Conservation (phyloP, 768 basidiomycete species). For the Chalciporus piperatus region DNA sequence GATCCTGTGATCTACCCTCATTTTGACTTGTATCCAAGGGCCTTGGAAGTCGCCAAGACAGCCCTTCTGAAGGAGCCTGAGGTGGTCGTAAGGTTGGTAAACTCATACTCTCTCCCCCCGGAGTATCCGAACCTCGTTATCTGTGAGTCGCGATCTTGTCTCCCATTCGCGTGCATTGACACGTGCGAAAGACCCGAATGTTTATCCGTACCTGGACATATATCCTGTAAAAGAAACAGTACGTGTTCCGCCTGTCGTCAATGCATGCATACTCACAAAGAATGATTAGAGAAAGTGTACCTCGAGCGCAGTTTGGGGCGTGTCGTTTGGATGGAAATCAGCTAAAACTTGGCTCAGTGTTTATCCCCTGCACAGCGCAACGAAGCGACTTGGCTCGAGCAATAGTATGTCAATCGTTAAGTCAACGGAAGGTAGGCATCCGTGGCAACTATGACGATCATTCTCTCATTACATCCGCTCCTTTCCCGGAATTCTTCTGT, state of each 20-base stretch:
- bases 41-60: conserved; percentile 37
- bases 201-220: conserved; percentile 41
- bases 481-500: conserved; percentile 50
- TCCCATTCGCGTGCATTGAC: conserved; percentile 7
- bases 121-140: conserved; percentile 27
- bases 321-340: conserved; percentile 21
- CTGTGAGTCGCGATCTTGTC: conserved; percentile 21
- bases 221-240: conserved; percentile 33
- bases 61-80: conserved; percentile 57
- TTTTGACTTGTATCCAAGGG: conserved; percentile 39
- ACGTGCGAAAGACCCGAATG: conserved; percentile 35
- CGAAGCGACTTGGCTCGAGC: not conserved
- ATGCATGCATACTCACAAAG: not conserved
- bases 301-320: conserved; percentile 10
- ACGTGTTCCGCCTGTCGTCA: not conserved
- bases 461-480: conserved; percentile 43
- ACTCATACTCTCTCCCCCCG: conserved; percentile 4
- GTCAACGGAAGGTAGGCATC: conserved; percentile 2
- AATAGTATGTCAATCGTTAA: not conserved
- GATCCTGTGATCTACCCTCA: conserved; percentile 43
- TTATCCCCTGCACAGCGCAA: conserved; percentile 14
- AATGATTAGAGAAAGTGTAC: conserved; percentile 5
- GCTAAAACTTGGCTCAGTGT: conserved; percentile 18
- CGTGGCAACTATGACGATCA: not conserved
- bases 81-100: conserved; percentile 2